Percentiles rank a stretch among this genome's conserved stretches.
These are phyloP conservation scores for Eremomyces bilateralis DNA, from an alignment of 495 filamentous ascomycete species.

Conservation along the genomic window DNA sequence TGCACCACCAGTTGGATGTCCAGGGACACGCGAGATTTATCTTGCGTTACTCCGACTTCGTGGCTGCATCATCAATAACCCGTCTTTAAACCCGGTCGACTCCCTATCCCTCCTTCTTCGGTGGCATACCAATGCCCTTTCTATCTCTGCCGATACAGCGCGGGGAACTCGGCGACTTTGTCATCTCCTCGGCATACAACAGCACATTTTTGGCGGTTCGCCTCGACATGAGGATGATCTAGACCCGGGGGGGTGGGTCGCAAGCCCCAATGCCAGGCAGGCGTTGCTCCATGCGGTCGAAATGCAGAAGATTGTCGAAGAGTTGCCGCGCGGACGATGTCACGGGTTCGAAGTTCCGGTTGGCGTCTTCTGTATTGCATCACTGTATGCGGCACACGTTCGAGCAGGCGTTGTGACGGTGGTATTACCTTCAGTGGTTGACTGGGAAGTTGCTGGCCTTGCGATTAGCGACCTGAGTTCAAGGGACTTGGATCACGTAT, in stretches of 20 bases:
- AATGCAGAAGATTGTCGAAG: constrained; percentile 29
- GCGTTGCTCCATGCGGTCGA: constrained; percentile 27
- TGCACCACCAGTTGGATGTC: constrained; percentile 23
- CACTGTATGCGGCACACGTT: constrained; percentile 23
- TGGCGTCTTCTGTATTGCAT: constrained; percentile 24
- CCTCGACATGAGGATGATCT: constrained; percentile 14
- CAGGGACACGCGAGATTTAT: constrained; percentile 21
- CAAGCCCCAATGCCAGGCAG: constrained; percentile 21
- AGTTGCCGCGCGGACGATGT: constrained; percentile 24
- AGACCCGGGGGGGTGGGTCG: constrained; percentile 22
- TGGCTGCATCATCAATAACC: constrained; percentile 21
- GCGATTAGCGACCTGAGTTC: constrained; percentile 21
- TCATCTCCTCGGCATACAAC: constrained; percentile 21
- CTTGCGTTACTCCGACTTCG: constrained; percentile 24
- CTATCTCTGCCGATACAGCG: constrained; percentile 24
- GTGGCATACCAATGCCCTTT: constrained; percentile 29
- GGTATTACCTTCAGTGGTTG: constrained; percentile 20
- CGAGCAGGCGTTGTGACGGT: constrained; percentile 21
- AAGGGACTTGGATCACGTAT: no score
- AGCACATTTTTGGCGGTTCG: constrained; percentile 20
- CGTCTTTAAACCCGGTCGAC: constrained; percentile 21
- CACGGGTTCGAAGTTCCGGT: constrained; percentile 28
- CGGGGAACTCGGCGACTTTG: constrained; percentile 23
- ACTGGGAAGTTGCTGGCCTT: constrained; percentile 24
- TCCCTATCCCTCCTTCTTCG: constrained; percentile 23